Base-by-base conservation (phyloP, 306 rosid species). In the Rubus parviflorus region DNA sequence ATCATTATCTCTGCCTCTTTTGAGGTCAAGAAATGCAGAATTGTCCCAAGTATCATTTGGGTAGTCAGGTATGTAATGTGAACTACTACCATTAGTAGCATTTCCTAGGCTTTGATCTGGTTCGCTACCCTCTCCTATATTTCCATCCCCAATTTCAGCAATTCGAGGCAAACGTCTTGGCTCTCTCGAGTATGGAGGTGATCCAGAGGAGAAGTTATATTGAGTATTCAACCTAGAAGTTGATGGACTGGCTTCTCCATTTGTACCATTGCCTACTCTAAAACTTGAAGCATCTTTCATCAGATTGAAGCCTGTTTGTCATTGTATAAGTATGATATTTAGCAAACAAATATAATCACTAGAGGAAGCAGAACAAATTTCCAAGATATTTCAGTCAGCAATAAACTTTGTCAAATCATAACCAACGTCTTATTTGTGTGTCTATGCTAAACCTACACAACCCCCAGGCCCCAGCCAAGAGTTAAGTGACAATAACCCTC, bases 21-120 rank as follows among this genome's bases (percentile, higher is more conserved):
- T 90, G 47, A 82, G 70, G 76, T 79, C 80, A 82, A 53, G 75
- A 76, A 83, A 82, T 43, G 78, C 22, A 51, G 97, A 80, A 72
- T 30, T 75, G 54, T 87, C 88, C 97, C 96, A 90, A 46, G 90
- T 72, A 64, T 88, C 88, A 82, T 35, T 73, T 71, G 80, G 75
- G 83, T 82, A 89, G 76, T 62, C 78, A 40, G 86, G 82, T 0
- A 85, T 53, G 67, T 71, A 82, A 70, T 51, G 73, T 35, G 73
- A 83, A 25, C 79, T 71, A 57, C 66, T 66, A n/a, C 79, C 42
- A 73, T 57, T 85, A 51, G 60, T 81, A 51, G 60, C 81, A 83
- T 87, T 81, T 60, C 75, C 85, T 22, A 77, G 46, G 62, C 76
- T 62, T 25, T 78, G 83, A 56, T 74, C 80, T 38, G 67, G 84